Conservation (phyloP, 2,329 filamentous ascomycete genomes). For the Phaeophleospora eucalypticola region DNA sequence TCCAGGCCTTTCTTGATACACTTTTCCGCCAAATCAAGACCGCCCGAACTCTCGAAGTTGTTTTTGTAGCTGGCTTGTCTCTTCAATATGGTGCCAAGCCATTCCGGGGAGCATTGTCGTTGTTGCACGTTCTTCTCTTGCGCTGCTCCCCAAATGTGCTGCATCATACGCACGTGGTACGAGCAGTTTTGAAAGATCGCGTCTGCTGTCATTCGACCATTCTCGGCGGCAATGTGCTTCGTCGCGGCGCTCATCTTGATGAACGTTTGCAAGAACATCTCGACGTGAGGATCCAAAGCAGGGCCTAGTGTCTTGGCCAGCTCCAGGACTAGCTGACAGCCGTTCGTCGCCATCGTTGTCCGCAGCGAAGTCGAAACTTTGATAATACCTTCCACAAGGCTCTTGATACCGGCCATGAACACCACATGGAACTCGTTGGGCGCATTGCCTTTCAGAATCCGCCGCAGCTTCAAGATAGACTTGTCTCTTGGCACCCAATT, state of each 20-base stretch:
- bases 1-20: constrained; percentile 82
- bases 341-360: constrained; percentile 86
- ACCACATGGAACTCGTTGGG: constrained; percentile 68
- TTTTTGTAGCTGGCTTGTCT: constrained; percentile 75
- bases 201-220: constrained; percentile 77
- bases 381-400: constrained; percentile 78
- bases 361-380: constrained; percentile 79
- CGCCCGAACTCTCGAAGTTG: constrained; percentile 78
- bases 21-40: constrained; percentile 79
- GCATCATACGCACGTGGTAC: constrained; percentile 75
- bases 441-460: constrained; percentile 78
- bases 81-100: constrained; percentile 77
- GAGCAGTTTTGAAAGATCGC: constrained; percentile 73
- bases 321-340: constrained; percentile 79
- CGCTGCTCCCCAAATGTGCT: constrained; percentile 75
- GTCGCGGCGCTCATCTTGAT: constrained; percentile 85
- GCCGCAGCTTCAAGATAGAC: constrained; percentile 69
- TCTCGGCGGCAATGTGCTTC: constrained; percentile 87
- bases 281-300: constrained; percentile 80
- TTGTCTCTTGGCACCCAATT: constrained; percentile 90
- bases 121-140: constrained; percentile 94
- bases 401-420: constrained; percentile 68
- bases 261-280: constrained; percentile 81
- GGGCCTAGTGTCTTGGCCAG: constrained; percentile 71
- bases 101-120: constrained; percentile 70